Evolutionary conservation across 2,329 filamentous ascomycete species (phyloP).

Genomic region (Lecanicillium sp.): DNA sequence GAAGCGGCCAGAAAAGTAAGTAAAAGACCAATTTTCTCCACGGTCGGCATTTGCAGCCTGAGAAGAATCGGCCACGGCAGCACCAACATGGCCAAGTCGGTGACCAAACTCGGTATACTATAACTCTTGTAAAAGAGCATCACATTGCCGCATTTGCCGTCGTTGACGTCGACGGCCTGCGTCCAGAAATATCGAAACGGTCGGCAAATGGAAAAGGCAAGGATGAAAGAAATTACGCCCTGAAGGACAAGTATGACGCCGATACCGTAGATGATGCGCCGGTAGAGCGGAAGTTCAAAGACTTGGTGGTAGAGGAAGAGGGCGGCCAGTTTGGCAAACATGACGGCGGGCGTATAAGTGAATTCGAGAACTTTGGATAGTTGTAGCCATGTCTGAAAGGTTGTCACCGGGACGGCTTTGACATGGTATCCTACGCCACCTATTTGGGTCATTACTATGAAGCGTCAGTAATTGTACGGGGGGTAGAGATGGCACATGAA

Average conservation of each 20-base stretch:
- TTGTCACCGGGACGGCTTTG: slow-evolving; percentile 2
- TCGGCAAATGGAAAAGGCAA: slow-evolving; percentile 8
- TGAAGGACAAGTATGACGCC: slow-evolving; percentile 8
- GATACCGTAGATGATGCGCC: slow-evolving; percentile 5
- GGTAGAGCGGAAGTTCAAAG: slow-evolving; percentile 6
- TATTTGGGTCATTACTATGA: slow-evolving; percentile 9
- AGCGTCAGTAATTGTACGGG: no score
- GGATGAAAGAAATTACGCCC: slow-evolving; percentile 7
- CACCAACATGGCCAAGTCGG: slow-evolving; percentile 9
- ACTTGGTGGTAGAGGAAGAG: slow-evolving; percentile 10
- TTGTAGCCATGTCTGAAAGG: slow-evolving; percentile 10
- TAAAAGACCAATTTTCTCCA: slow-evolving; percentile 8
- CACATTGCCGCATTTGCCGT: slow-evolving; percentile 8
- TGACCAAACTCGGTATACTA: slow-evolving; percentile 10
- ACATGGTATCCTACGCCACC: slow-evolving; percentile 8
- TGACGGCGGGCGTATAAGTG: slow-evolving; percentile 10
- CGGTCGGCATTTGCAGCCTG: slow-evolving; percentile 7
- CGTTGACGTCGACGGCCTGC: slow-evolving; percentile 7
- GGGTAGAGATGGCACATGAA: background rate
- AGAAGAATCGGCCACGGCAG: slow-evolving; percentile 10
- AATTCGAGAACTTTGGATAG: slow-evolving; percentile 11
- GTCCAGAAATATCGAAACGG: slow-evolving; percentile 11
- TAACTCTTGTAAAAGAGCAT: slow-evolving; percentile 12
- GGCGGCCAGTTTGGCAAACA: slow-evolving; percentile 10
- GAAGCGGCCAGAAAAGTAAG: slow-evolving; percentile 9